Base-by-base conservation (phyloP, 2,329 filamentous ascomycete species). In the Ambrosiella cleistominuta region DNA sequence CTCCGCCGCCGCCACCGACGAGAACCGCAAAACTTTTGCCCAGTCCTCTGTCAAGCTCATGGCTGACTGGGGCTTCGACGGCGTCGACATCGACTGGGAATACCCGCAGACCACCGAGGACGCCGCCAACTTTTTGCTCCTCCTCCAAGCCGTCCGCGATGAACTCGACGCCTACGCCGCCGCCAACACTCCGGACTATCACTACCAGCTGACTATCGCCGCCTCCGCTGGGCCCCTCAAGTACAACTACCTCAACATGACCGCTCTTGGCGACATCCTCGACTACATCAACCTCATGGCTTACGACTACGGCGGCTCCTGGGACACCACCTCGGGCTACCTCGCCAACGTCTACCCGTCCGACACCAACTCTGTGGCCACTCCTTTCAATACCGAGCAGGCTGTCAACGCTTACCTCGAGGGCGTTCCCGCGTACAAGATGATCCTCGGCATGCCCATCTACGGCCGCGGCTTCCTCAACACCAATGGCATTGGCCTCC, bases 371-470 rank as follows among this genome's bases (percentile, higher is more conserved):
- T 76, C 81, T 0, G 63, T 80, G 0, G 63, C 76, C 35, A 91
- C 87, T 0, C 84, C 84, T 0, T 91, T 82, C 72, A 84, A 77
- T 66, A 83, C 83, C 1, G 73, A 84, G 38, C 69, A 72, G 15
- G 85, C 86, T 2, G 70, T 94, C 49, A 67, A 73, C 3, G 80
- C 76, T 57, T 94, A 94, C 69, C 69, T 82, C 38, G 67, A 71
- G 76, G 77, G 3, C 6, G 78, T 93, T 0, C 72, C 79, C 0
- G 65, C 79, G 0, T 66, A 68, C 57, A 91, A 91, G 68, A 78
- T 94, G 58, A 77, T 87, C 1, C 72, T 93, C 3, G 87, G 88
- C 1, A 83, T 93, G 76, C 87, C 88, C 0, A 72, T 94, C 7
- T 93, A 93, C 66, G 88, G 87, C 1, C 82, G 85, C 19, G 73